These are phyloP conservation scores for Papiliotrema laurentii DNA, from an alignment of 1,284 basidiomycete genomes.

Conservation along the genomic window DNA sequence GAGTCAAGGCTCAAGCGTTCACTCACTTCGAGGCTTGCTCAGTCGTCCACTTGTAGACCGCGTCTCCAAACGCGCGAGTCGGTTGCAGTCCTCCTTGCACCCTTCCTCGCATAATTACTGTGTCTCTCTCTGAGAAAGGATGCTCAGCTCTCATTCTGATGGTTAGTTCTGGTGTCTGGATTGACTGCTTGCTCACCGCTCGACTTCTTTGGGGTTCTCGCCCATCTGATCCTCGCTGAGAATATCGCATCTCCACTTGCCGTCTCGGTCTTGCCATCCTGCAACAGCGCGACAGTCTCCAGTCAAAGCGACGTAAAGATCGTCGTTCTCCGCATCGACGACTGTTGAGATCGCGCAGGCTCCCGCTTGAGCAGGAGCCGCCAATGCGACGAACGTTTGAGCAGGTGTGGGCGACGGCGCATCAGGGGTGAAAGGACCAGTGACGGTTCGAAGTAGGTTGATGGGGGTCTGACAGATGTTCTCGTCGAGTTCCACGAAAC, in stretches of 20 bases:
- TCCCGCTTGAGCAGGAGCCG: constrained; percentile 74
- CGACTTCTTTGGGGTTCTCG: constrained; percentile 75
- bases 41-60: constrained; percentile 74
- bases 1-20: neutral
- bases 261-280: constrained; percentile 66
- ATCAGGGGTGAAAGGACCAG: constrained; percentile 2
- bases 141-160: constrained; percentile 83
- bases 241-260: constrained; percentile 63
- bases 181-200: constrained; percentile 12
- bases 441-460: neutral
- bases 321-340: constrained; percentile 72
- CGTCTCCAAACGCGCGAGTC: constrained; percentile 82
- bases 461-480: constrained; percentile 51
- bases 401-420: constrained; percentile 10
- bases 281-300: constrained; percentile 96
- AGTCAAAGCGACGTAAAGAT: constrained; percentile 84
- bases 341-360: constrained; percentile 83
- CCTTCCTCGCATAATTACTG: constrained; percentile 79
- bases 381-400: constrained; percentile 53
- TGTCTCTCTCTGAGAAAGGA: constrained; percentile 69
- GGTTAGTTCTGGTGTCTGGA: neutral
- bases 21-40: constrained; percentile 68
- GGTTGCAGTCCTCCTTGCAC: constrained; percentile 92
- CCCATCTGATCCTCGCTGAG: constrained; percentile 95
- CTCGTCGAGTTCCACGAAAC: constrained; percentile 52